Evolutionary conservation across 345 rosid species (phyloP), one percentile per base, ranked within the genome.

Genomic region (Hibiscus mutabilis): DNA sequence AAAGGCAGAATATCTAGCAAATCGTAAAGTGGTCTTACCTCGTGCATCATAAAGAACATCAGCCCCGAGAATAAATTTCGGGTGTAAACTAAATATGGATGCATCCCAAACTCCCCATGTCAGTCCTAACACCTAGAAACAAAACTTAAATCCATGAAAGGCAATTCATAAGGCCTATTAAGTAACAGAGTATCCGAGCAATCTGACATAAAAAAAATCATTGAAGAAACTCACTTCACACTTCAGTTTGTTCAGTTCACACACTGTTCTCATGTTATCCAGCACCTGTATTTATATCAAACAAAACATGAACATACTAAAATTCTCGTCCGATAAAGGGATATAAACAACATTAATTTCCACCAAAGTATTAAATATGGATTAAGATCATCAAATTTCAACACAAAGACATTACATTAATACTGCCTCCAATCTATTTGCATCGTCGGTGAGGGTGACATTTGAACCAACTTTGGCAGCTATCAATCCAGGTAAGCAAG

Each of bases 41-140:
- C 76, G 85, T 6, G 96, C 74, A 59, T 93, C 96, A 77, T 93
- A 91, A 19, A 93, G 77, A 3, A 91, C 94, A 83, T 93, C 98
- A 56, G 98, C 98, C 27, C 96, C 98, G 10, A 93, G 88, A 75
- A 93, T 85, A 69, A 93, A 42, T 16, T 81, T 82, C 2, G 92
- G 94, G 65, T 75, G 71, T 69, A 91, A 77, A 62, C 78, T 79
- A 64, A 93, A 88, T 44, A 89, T 61, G 4, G 86, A 69, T 58
- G 75, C 85, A 82, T 89, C 92, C 97, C 93, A 91, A 73, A 86
- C 79, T 77, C 97, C 98, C 97, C 97, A 91, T 25, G 93, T 88
- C 57, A 93, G 80, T 69, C 96, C 92, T 37, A 80, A 15, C 40
- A 89, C 89, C 96, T 93, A 78, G 56, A 78, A 60, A 21, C 57